phyloP scores from a whole-genome alignment of 2,329 filamentous ascomycete species.

The Penicillium sclerotiorum region DNA sequence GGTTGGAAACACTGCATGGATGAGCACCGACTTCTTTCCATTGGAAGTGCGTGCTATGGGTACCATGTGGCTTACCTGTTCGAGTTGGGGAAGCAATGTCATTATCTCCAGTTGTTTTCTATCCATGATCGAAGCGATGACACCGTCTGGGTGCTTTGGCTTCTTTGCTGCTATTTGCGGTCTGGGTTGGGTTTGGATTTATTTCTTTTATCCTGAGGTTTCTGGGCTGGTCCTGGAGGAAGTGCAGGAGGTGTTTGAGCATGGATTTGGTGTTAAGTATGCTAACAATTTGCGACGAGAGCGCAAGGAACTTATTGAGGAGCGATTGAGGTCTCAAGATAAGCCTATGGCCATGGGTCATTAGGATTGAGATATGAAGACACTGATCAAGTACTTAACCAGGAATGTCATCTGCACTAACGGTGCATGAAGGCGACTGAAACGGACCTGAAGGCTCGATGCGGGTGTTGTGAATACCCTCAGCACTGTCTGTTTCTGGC shows the following conservation, averaged over 20 bases:
- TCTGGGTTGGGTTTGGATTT: slow-evolving; percentile 45
- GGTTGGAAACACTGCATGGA: slow-evolving; percentile 55
- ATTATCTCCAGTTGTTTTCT: slow-evolving; percentile 56
- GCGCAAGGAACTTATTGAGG: slow-evolving; percentile 30
- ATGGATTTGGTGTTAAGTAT: slow-evolving; percentile 52
- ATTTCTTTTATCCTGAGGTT: slow-evolving; percentile 30
- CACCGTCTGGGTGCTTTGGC: slow-evolving; percentile 54
- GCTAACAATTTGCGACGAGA: slow-evolving; percentile 45
- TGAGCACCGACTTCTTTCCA: slow-evolving; percentile 53
- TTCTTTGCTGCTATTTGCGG: slow-evolving; percentile 57
- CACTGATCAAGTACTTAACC: not conserved
- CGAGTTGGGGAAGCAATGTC: slow-evolving; percentile 52
- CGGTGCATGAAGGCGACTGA: no score
- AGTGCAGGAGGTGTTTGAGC: slow-evolving; percentile 53
- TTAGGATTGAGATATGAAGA: slow-evolving; percentile 5
- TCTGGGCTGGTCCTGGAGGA: slow-evolving; percentile 27
- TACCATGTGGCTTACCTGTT: slow-evolving; percentile 54
- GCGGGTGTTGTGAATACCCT: no score
- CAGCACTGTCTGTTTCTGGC: no score
- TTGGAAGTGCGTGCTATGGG: slow-evolving; percentile 53
- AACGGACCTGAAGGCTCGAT: no score
- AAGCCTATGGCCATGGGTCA: slow-evolving; percentile 27
- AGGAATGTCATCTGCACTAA: no score
- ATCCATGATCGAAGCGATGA: slow-evolving; percentile 54
- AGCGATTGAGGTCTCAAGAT: slow-evolving; percentile 24